Base-by-base conservation (phyloP, 352 stramenopile species). In the Salisapilia sapeloensis region DNA sequence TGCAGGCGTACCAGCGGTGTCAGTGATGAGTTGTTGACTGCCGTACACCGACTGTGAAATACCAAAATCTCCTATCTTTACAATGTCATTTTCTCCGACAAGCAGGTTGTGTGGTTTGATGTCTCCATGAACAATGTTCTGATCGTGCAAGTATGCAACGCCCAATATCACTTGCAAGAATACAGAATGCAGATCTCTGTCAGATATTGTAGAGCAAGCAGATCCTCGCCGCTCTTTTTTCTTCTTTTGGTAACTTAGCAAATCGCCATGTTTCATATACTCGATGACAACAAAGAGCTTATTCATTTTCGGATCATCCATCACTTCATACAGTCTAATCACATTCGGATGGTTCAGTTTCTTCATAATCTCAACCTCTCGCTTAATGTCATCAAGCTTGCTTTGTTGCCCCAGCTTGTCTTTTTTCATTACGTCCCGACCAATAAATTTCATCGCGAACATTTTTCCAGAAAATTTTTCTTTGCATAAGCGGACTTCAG, bases 331-430 rank as follows among this genome's bases (percentile, higher is more conserved):
- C 13, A 98, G 47, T 12, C 66, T 53, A 6, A 97, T 50, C 0
- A 97, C 60, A 37, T 97, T 97, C 3, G 90, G 90, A 55, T 98
- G 93, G 18, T 79, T 74, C 7, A 98, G 53, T 38, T 96, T 95
- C 54, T 98, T 98, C 92, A 98, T 98, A 28, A 97, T 89, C 3
- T 86, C 91, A 50, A 98, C 96, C 48, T 98, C 92, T 26, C 76
- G 67, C 56, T 97, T 83, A 50, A 83, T 86, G 35, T 84, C 67
- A 30, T 83, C 65, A 9, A 83, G 48, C 42, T 81, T 81, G 48
- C 65, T 79, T 23, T 83, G 64, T 25, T 81, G 80, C 6, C 61
- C 64, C 0, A 86, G 50, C 28, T 83, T 83, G 37, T 83, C 64
- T 24, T 82, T 81, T 46, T 85, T 79, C 60, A 92, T 81, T 20